A percentile compares a stretch with the other conserved stretches of the same genome.
phyloP scores from a whole-genome alignment of 371 early-diverging fungal species.

The Sanchytrium tribonematis region DNA sequence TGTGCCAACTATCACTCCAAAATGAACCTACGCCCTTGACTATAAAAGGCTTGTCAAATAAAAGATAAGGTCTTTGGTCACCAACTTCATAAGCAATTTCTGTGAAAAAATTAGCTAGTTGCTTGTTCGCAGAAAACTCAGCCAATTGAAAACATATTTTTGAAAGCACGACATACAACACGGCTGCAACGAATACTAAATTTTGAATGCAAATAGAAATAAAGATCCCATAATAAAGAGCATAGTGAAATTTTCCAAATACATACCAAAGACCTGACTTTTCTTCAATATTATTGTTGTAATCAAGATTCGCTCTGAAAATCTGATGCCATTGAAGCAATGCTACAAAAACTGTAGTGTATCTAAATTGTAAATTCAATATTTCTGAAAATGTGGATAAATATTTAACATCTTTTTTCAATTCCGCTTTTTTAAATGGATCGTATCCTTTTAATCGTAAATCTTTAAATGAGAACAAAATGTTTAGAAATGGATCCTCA shows the following conservation, averaged over 20 bases:
- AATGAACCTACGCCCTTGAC: background rate
- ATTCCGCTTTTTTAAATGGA: background rate
- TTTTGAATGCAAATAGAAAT: background rate
- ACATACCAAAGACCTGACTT: background rate
- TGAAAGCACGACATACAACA: background rate
- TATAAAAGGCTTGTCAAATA: background rate
- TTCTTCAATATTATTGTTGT: background rate
- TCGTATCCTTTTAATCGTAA: background rate
- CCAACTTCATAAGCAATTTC: background rate
- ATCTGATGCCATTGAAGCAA: background rate
- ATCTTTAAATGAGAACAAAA: background rate
- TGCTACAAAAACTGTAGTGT: background rate
- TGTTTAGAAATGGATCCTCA: background rate
- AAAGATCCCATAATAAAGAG: background rate
- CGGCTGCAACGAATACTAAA: background rate
- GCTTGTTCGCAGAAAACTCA: background rate
- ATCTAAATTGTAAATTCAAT: background rate
- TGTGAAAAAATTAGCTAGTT: background rate
- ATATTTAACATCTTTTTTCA: background rate
- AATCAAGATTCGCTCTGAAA: background rate
- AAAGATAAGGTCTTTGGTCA: background rate
- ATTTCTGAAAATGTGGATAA: background rate
- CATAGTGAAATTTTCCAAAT: background rate
- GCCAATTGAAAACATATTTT: background rate
- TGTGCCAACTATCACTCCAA: background rate